Conservation (phyloP, 2,329 filamentous ascomycete genomes). For the Exophiala sp. region DNA sequence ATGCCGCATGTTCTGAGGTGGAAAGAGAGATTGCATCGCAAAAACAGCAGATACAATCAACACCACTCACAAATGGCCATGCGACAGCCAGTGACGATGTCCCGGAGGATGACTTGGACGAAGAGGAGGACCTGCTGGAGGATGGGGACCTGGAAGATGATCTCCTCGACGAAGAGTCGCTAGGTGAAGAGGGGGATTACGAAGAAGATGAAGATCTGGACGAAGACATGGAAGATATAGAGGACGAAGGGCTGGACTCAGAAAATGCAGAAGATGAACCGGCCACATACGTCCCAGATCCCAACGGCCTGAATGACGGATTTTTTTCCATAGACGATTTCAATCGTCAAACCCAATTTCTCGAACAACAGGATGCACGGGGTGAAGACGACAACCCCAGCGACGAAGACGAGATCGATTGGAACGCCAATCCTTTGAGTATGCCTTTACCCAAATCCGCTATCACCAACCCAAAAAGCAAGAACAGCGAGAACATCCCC, state of each 20-base stretch:
- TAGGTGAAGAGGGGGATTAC: constrained; percentile 28
- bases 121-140: constrained; percentile 11
- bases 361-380: constrained; percentile 78
- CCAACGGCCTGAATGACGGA: constrained; percentile 86
- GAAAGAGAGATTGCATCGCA: constrained; percentile 31
- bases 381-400: constrained; percentile 73
- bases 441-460: constrained; percentile 31
- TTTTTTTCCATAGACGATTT: constrained; percentile 98
- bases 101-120: constrained; percentile 20
- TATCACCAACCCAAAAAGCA: constrained; percentile 1
- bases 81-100: constrained; percentile 8
- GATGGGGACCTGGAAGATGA: constrained; percentile 15
- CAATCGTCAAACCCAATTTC: constrained; percentile 86
- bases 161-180: constrained; percentile 11
- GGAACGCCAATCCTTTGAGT: constrained; percentile 71
- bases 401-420: constrained; percentile 85
- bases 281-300: constrained; percentile 65
- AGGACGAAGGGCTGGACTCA: constrained; percentile 28
- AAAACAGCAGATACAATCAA: constrained; percentile 29
- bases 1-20: constrained; percentile 27
- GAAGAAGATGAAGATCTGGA: constrained; percentile 35
- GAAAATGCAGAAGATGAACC: constrained; percentile 37
- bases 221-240: constrained; percentile 36
- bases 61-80: background rate
- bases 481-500: constrained; percentile 30